Evolutionary conservation across 2,329 filamentous ascomycete species (phyloP).

Genomic region (Claviceps sp.): DNA sequence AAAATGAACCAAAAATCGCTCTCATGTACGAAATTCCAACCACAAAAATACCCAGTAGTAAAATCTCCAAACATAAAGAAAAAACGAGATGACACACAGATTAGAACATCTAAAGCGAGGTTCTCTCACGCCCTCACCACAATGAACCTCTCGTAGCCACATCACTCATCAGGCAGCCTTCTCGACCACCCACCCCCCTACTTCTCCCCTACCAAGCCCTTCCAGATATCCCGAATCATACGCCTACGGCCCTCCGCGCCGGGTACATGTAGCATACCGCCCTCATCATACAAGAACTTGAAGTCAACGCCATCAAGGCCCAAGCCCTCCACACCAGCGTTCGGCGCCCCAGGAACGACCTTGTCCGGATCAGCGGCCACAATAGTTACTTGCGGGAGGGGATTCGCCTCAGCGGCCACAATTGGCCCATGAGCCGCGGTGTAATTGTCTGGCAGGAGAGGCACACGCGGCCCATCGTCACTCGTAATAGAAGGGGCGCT

Average conservation of each 20-base stretch:
- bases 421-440: conserved; percentile 29
- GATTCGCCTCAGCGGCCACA: conserved; percentile 27
- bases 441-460: conserved; percentile 48
- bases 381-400: conserved; percentile 37
- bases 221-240: conserved; percentile 43
- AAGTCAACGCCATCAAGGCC: conserved; percentile 42
- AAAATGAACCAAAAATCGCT: too few relatives aligned
- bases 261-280: conserved; percentile 7
- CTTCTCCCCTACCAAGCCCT: conserved; percentile 43
- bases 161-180: conserved; percentile 7
- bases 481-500: conserved; percentile 17
- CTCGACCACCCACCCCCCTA: conserved; percentile 15
- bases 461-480: conserved; percentile 34
- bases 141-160: too few relatives aligned
- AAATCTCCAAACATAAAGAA: too few relatives aligned
- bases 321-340: conserved; percentile 46
- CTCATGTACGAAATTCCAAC: too few relatives aligned
- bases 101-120: too few relatives aligned
- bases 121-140: too few relatives aligned
- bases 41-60: too few relatives aligned
- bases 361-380: conserved; percentile 42
- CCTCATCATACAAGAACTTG: conserved; percentile 33
- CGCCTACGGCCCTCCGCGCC: conserved; percentile 22
- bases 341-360: conserved; percentile 34
- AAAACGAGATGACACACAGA: too few relatives aligned